Conservation (phyloP, 805 yeast species). For the Candida cerambycidarum region DNA sequence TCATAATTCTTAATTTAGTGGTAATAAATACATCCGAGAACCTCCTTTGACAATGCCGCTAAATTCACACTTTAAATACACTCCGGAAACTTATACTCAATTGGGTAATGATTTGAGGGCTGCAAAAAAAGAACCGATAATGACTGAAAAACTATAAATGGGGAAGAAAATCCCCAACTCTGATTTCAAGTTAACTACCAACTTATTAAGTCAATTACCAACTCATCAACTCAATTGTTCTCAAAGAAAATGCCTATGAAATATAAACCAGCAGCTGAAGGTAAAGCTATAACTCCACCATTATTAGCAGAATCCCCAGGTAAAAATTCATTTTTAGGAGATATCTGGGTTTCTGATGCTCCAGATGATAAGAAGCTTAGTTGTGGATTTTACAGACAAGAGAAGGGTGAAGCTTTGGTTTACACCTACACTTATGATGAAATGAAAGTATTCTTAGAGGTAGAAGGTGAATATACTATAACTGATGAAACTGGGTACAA, state of each 20-base stretch:
- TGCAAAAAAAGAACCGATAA: not conserved
- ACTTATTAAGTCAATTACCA: too few species aligned
- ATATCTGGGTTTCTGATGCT: constrained; percentile 59
- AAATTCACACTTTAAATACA: too few species aligned
- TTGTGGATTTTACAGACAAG: constrained; percentile 70
- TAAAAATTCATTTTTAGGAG: constrained; percentile 69
- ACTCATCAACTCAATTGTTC: too few species aligned
- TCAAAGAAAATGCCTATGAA: constrained; percentile 57
- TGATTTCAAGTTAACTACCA: too few species aligned
- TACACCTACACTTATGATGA: constrained; percentile 65
- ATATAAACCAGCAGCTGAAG: constrained; percentile 54
- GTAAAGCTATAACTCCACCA: constrained; percentile 54
- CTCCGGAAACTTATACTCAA: constrained; percentile 10
- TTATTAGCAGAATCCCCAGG: constrained; percentile 59
- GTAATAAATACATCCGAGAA: too few species aligned
- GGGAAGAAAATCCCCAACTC: not conserved
- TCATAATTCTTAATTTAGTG: too few species aligned
- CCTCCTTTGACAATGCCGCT: too few species aligned
- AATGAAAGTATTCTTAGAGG: constrained; percentile 67
- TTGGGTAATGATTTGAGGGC: constrained; percentile 8
- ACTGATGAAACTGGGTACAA: constrained; percentile 63
- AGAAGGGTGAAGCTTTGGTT: constrained; percentile 66
- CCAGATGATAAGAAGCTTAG: constrained; percentile 59
- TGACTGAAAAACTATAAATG: constrained; percentile 1
- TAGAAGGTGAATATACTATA: constrained; percentile 62